Percentiles rank a stretch among this genome's conserved stretches.
Evolutionary conservation across 768 basidiomycete species (phyloP).

Genomic region (Amanita polypyramis): DNA sequence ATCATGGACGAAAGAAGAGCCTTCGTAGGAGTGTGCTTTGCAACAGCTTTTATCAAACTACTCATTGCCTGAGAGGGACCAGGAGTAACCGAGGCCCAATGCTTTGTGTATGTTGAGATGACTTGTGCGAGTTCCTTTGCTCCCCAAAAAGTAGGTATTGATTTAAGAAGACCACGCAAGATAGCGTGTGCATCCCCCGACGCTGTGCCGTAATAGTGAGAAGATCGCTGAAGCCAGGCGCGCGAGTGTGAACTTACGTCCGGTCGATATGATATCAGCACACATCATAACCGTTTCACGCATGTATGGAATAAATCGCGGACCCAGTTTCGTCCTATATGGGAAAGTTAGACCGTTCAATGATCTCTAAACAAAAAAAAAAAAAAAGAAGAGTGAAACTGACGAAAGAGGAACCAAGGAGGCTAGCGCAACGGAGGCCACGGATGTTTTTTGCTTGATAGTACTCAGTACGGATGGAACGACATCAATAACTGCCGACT

Average conservation of each 20-base stretch:
- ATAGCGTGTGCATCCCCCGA: slow-evolving; percentile 30
- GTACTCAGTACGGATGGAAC: slow-evolving; percentile 49
- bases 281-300: slow-evolving; percentile 56
- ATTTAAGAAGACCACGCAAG: slow-evolving; percentile 57
- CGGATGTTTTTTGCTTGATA: slow-evolving; percentile 28
- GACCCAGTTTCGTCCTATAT: slow-evolving; percentile 66
- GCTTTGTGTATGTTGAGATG: slow-evolving; percentile 45
- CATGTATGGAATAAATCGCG: slow-evolving; percentile 82
- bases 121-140: slow-evolving; percentile 44
- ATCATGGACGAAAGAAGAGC: slow-evolving; percentile 56
- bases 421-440: slow-evolving; percentile 31
- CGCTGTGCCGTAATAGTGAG: slow-evolving; percentile 16
- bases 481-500: slow-evolving; percentile 43
- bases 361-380: not conserved
- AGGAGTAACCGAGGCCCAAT: slow-evolving; percentile 21
- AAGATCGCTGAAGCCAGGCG: not conserved
- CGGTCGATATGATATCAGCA: slow-evolving; percentile 33
- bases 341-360: slow-evolving; percentile 7
- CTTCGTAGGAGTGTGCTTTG: slow-evolving; percentile 63
- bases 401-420: slow-evolving; percentile 57
- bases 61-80: slow-evolving; percentile 24
- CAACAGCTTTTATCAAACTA: slow-evolving; percentile 47
- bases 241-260: not conserved
- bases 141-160: slow-evolving; percentile 81
- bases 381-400: too few species aligned